phyloP scores from a whole-genome alignment of 371 early-diverging fungal species.

The Mortierella sp. region DNA sequence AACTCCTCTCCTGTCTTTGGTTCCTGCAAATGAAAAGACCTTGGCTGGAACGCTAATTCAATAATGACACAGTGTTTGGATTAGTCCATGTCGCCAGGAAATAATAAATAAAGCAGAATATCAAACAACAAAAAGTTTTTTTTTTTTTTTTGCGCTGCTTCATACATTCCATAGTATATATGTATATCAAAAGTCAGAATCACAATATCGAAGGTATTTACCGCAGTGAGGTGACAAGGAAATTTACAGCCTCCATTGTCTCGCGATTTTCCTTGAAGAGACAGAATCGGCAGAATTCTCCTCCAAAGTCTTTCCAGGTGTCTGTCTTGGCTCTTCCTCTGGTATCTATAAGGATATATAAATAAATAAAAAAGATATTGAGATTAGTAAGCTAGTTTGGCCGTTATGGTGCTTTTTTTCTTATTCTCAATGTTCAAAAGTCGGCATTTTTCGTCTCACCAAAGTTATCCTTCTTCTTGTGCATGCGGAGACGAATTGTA shows the following conservation, averaged over 20 bases:
- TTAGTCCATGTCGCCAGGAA: no score
- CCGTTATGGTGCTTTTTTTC: background rate
- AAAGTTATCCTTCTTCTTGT: slow-evolving; percentile 38
- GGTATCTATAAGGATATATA: slow-evolving; percentile 12
- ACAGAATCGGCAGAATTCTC: slow-evolving; percentile 84
- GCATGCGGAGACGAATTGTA: slow-evolving; percentile 55
- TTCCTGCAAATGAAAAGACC: slow-evolving; percentile 93
- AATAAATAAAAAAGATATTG: background rate
- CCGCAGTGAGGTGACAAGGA: slow-evolving; percentile 66
- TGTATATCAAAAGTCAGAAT: background rate
- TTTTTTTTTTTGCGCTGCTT: background rate
- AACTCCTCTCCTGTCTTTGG: slow-evolving; percentile 98
- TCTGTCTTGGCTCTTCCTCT: slow-evolving; percentile 55
- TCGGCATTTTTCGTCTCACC: slow-evolving; percentile 20
- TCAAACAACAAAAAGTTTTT: background rate
- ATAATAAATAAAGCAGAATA: background rate
- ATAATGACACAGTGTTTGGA: background rate
- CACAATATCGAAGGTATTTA: slow-evolving; percentile 21
- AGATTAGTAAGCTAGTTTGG: background rate
- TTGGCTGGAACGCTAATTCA: slow-evolving; percentile 61
- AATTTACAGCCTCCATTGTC: slow-evolving; percentile 85
- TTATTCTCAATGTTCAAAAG: no score
- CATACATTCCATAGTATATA: slow-evolving; percentile 14
- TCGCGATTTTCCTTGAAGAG: slow-evolving; percentile 93
- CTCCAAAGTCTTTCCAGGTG: slow-evolving; percentile 65